phyloP scores from a whole-genome alignment of 164 flowering plant genomes.

The Hamamelis virginiana region DNA sequence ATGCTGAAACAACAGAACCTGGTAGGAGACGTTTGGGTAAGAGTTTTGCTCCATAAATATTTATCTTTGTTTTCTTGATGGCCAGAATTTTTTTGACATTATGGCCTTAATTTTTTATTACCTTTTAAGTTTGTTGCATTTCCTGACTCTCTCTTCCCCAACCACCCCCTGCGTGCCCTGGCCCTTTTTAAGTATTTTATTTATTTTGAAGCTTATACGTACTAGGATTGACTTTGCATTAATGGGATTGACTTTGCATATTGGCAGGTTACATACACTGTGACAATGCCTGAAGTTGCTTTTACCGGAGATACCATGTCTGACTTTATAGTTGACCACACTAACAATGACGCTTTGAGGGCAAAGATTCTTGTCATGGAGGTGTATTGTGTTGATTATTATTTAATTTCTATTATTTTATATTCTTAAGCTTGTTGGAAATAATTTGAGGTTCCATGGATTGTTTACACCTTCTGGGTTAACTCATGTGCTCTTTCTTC shows the following conservation, averaged over 20 bases:
- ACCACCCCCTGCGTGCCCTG: too few species aligned
- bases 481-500: neutral
- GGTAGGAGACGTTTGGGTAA: neutral
- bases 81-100: neutral
- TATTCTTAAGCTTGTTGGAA: neutral
- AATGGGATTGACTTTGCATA: neutral
- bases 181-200: too few species aligned
- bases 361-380: conserved; percentile 89
- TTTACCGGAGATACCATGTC: conserved; percentile 96
- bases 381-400: conserved; percentile 36
- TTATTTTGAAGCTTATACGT: neutral
- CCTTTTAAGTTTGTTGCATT: too few species aligned
- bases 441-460: neutral
- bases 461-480: too few species aligned
- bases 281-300: conserved; percentile 81
- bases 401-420: neutral
- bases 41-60: neutral
- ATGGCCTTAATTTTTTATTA: neutral
- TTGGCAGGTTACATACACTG: conserved; percentile 73
- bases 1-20: neutral
- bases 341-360: conserved; percentile 59
- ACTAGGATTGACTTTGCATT: too few species aligned
- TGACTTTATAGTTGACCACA: conserved; percentile 66
- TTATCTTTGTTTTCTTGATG: too few species aligned
- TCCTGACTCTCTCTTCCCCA: too few species aligned